Evolutionary conservation across 495 filamentous ascomycete species (phyloP).

Genomic region (Hypoxylon fuscum): DNA sequence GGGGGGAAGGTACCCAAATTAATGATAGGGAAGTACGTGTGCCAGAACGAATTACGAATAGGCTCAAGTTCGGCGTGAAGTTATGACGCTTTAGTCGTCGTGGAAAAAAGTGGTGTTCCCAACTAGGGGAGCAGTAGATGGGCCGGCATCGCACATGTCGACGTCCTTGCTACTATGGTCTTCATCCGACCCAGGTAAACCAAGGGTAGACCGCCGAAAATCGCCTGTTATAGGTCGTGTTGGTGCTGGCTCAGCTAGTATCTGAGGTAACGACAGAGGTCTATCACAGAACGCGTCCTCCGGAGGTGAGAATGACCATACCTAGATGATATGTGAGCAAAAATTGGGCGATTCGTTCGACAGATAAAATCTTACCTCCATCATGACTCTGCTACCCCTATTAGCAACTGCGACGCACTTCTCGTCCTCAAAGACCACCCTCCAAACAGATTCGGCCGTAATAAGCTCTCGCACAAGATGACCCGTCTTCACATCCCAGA

Average conservation of each 20-base stretch:
- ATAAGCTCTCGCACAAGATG: constrained; percentile 90
- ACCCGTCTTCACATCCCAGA: constrained; percentile 94
- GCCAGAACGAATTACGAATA: constrained; percentile 17
- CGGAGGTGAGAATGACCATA: constrained; percentile 91
- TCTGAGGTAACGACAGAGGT: constrained; percentile 47
- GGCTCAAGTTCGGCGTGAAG: background rate
- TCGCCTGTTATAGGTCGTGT: constrained; percentile 53
- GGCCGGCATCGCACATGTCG: constrained; percentile 58
- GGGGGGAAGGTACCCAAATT: constrained; percentile 49
- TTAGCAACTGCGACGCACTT: constrained; percentile 96
- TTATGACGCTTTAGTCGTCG: constrained; percentile 45
- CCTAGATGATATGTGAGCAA: constrained; percentile 58
- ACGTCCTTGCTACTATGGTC: constrained; percentile 48
- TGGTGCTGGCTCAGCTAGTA: constrained; percentile 48
- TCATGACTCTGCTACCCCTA: constrained; percentile 82
- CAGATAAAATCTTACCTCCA: constrained; percentile 79
- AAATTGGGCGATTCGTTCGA: constrained; percentile 12
- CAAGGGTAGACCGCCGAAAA: constrained; percentile 36
- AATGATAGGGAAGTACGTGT: constrained; percentile 43
- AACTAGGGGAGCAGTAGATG: constrained; percentile 53
- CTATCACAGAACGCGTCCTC: constrained; percentile 68
- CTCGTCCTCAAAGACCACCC: constrained; percentile 97
- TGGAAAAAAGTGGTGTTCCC: constrained; percentile 57
- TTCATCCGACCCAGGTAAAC: constrained; percentile 30
- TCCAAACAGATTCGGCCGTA: constrained; percentile 91